Evolutionary conservation across 2,329 filamentous ascomycete species (phyloP), one percentile per base, ranked within the genome.

Genomic region (Neopestalotiopsis clavispora): DNA sequence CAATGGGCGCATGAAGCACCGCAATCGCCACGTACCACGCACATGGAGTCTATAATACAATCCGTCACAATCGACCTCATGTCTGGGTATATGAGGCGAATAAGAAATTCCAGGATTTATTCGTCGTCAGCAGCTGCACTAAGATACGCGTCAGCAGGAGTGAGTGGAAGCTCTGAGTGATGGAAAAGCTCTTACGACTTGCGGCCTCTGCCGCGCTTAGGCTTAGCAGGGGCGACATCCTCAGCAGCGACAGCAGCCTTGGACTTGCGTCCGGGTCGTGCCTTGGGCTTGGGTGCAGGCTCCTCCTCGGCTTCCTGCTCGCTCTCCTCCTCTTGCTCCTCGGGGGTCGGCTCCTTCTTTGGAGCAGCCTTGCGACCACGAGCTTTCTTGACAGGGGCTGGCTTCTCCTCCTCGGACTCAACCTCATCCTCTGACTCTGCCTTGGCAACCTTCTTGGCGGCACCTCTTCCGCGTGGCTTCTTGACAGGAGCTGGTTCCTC

Each of bases 371-470:
- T 67, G 40, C 65, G 20, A 32, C 65, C 65, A 20, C 65, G 65
- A 49, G 67, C 30, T 70, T 81, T 80, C 30, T 79, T 72, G 66
- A 78, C 74, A 13, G 78, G 77, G 68, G 81, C 71, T 72, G 79
- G 75, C 20, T 76, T 76, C 52, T 75, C 72, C 10, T 38, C 34
- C 69, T 81, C 71, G 59, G 59, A 13, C 72, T 79, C 75, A n/a
- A 76, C 76, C 42, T 74, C 72, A 3, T 74, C 74, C 10, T 76
- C 71, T 32, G 71, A 72, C n/a, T 69, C 40, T 45, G 69, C 71
- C 17, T 73, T 70, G 30, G 74, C 23, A 4, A 68, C 76, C 14
- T 74, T 78, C 17, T 77, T 79, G 70, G 77, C 77, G 56, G 62
- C 38, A n/a, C 23, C 14, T 32, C 62, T 30, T 23, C 62, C 62